Conservation (phyloP, 1,284 basidiomycete species). For the Ustilago bromivora region DNA sequence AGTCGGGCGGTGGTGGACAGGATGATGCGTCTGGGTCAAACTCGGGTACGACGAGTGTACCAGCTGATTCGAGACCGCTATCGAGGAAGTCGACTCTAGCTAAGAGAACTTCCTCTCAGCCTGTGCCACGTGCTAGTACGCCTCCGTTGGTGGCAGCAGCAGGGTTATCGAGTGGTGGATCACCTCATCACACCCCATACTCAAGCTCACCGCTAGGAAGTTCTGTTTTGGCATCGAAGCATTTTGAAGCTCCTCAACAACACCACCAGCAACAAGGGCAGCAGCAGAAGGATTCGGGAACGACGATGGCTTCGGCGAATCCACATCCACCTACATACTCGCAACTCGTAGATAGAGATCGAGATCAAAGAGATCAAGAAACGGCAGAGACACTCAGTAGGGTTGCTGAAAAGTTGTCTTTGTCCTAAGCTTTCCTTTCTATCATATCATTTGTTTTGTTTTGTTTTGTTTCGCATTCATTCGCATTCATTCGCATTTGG, state of each 20-base stretch:
- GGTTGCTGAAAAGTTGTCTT: slow-evolving; percentile 38
- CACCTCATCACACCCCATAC: slow-evolving; percentile 41
- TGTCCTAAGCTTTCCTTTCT: slow-evolving; percentile 14
- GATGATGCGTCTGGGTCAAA: slow-evolving; percentile 14
- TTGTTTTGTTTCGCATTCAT: slow-evolving; percentile 6
- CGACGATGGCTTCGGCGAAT: slow-evolving; percentile 9
- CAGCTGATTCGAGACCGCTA: slow-evolving; percentile 34
- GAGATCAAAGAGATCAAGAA: slow-evolving; percentile 31
- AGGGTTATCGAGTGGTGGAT: slow-evolving; percentile 7
- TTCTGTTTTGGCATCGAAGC: slow-evolving; percentile 36
- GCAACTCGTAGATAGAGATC: slow-evolving; percentile 18
- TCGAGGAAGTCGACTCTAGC: slow-evolving; percentile 49
- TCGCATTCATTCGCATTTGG: slow-evolving; percentile 10
- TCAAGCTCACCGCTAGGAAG: slow-evolving; percentile 46
- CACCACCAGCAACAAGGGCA: slow-evolving; percentile 1
- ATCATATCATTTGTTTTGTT: not conserved
- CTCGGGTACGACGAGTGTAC: slow-evolving; percentile 33
- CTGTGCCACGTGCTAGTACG: slow-evolving; percentile 24
- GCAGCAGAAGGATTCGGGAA: slow-evolving; percentile 1
- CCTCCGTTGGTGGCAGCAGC: slow-evolving; percentile 17
- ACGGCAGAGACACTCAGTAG: slow-evolving; percentile 46
- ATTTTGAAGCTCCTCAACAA: slow-evolving; percentile 31
- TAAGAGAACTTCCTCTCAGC: slow-evolving; percentile 26
- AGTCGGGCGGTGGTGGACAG: not conserved
- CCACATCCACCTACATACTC: slow-evolving; percentile 17